Evolutionary conservation across 345 rosid genomes (phyloP), one percentile per base, ranked within the genome.

Genomic region (Viola odorata): DNA sequence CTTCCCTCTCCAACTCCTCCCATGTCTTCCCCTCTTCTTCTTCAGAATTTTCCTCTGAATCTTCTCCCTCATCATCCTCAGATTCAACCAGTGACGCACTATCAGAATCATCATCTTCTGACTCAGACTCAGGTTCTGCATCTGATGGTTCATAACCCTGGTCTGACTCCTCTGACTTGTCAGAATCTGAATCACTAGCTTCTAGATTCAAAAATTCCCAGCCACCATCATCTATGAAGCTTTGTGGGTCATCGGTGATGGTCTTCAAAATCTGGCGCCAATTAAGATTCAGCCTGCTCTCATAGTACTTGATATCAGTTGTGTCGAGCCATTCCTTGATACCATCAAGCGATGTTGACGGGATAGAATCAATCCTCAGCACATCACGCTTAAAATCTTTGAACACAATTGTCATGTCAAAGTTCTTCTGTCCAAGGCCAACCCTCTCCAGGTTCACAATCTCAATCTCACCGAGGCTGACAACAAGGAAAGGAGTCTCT

Each of bases 1-100:
- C 98, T 76, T 91, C 98, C 77, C 95, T 83, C 76, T 91, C 96
- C 66, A 91, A 82, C 78, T 88, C 98, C 50, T 85, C 98, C 98
- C 98, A 91, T 32, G 95, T 91, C 77, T 80, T 86, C 1, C 98
- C 98, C 68, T 91, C 98, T 61, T 91, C 98, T 65, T 86, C 96
- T 23, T 23, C 32, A 0, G 84, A 72, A 59, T 81, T 94, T 41
- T 85, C 89, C 65, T 80, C 96, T 0, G 84, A 72, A 58, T 82
- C 96, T 45, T 85, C 89, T 52, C 37, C 49, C 3, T 50, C 96
- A 0, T 88, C 98, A 0, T 86, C 94, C 17, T 91, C 98, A 1
- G 96, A 85, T 65, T 86, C 91, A 47, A 86, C 91, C 61, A 86
- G 57, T 5, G 91, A 88, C 59, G 73, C 96, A 49, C 90, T 86